phyloP scores from a whole-genome alignment of 75 land plant species.

The Ceratopteris richardii region DNA sequence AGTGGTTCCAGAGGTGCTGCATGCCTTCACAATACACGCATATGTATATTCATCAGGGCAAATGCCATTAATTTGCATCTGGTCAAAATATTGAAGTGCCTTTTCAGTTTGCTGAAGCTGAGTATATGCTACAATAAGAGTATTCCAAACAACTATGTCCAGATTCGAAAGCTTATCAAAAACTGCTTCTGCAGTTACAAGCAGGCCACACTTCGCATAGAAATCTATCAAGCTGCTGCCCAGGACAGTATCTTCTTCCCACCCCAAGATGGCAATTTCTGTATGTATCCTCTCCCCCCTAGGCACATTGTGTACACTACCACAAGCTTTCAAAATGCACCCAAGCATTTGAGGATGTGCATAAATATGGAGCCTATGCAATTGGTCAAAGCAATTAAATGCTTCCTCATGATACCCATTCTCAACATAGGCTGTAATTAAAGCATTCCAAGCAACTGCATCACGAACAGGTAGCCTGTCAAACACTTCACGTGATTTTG shows the following conservation, averaged over 20 bases:
- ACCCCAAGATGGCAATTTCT: not conserved
- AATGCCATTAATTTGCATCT: conserved; percentile 19
- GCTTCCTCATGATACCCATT: not conserved
- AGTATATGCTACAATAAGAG: conserved; percentile 17
- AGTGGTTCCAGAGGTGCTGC: conserved; percentile 11
- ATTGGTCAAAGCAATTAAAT: not conserved
- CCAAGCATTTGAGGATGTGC: not conserved
- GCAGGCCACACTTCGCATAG: conserved; percentile 22
- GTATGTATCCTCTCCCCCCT: not conserved
- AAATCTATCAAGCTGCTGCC: not conserved
- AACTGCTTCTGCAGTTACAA: conserved; percentile 6
- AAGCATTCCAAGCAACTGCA: not conserved
- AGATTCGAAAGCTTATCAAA: conserved; percentile 15
- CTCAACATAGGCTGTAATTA: not conserved
- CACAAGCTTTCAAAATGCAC: conserved; percentile 4
- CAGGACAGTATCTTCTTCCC: not conserved
- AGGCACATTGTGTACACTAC: not conserved
- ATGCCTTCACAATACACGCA: conserved; percentile 32
- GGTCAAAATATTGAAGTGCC: conserved; percentile 21
- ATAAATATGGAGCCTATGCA: not conserved
- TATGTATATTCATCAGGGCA: conserved; percentile 27
- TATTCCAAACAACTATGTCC: conserved; percentile 11
- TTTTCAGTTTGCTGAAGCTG: conserved; percentile 14
- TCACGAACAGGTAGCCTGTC: conserved; percentile 1
- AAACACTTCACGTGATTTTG: not conserved